A percentile compares a stretch with the other conserved stretches of the same genome.
Evolutionary conservation across 169 alveolate species (phyloP).

Genomic region (Babesia bigemina): DNA sequence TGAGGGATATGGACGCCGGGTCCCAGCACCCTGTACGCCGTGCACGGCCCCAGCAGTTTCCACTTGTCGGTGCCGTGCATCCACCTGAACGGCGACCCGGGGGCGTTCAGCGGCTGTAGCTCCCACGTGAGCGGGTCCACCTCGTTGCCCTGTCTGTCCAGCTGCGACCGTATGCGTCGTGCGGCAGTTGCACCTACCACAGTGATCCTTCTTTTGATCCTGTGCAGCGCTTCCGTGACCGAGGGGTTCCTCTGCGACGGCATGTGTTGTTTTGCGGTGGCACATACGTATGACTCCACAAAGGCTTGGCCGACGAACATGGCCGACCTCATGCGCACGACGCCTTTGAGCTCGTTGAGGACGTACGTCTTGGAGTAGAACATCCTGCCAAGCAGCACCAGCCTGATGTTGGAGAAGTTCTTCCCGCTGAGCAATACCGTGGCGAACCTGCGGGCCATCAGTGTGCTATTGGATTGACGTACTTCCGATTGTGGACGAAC

Average conservation of each 20-base stretch:
- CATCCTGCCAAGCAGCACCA: slow-evolving; percentile 57
- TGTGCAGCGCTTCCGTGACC: slow-evolving; percentile 21
- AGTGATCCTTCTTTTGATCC: slow-evolving; percentile 30
- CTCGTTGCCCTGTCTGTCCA: slow-evolving; percentile 56
- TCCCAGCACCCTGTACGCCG: slow-evolving; percentile 42
- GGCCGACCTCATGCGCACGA: slow-evolving; percentile 51
- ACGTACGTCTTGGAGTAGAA: slow-evolving; percentile 57
- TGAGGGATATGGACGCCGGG: background rate
- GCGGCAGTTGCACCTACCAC: slow-evolving; percentile 15
- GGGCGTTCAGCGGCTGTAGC: slow-evolving; percentile 35
- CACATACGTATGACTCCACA: slow-evolving; percentile 58
- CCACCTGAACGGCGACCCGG: slow-evolving; percentile 65
- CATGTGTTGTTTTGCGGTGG: background rate
- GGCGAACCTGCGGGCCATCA: slow-evolving; percentile 31
- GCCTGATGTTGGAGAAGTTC: slow-evolving; percentile 44
- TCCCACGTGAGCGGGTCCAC: slow-evolving; percentile 63
- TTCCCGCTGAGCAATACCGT: slow-evolving; percentile 38
- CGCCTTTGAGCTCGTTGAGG: slow-evolving; percentile 32
- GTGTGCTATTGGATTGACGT: background rate
- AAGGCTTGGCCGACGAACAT: slow-evolving; percentile 64
- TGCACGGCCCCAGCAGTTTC: slow-evolving; percentile 60
- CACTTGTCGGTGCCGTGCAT: slow-evolving; percentile 65
- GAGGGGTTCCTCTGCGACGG: slow-evolving; percentile 8
- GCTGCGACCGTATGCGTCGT: slow-evolving; percentile 3
- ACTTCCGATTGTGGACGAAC: slow-evolving; percentile 49